Base-by-base conservation (phyloP, 495 filamentous ascomycete genomes). In the Neurospora africana region DNA sequence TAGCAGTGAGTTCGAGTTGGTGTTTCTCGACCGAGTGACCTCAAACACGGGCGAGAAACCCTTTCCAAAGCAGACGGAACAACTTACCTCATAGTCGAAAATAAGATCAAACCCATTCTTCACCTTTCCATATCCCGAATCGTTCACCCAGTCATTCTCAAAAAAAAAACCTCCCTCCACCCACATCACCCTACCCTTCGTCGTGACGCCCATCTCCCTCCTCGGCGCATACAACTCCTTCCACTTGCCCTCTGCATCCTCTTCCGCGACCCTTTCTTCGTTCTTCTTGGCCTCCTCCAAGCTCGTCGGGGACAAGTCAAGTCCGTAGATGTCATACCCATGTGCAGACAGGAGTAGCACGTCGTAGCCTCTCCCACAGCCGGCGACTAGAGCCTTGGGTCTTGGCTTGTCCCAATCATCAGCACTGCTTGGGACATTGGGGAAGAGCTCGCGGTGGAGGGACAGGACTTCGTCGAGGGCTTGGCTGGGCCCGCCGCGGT, bases 131-230 rank as follows among this genome's bases (percentile, higher is more conserved):
- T 65, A 65, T 65, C 53, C 53, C 53, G 53, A 65, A 6, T 65
- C 53, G 7, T 65, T 33, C 15, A 65, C 53, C 53, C 86, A 93
- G 15, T 83, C 86, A 74, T 90, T 84, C 69, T 82, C 81, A 73
- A 95, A 96, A 80, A 95, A 96, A 80, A 94, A 96, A 76, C 95
- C 90, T 9, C 89, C 92, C 19, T 80, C 71, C 8, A 93, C 72
- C 81, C 89, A 92, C 33, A 81, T 86, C 33, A 88, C 83, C 2
- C 73, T 82, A 0, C 92, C 92, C 36, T 79, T 81, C 13, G 86
- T 86, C 38, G 81, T 73, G 3, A 74, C 76, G 47, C 81, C 77
- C 73, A 65, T 27, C 6, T 88, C 80, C 69, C 77, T 79, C 17
- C 70, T 61, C 11, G 82, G 78, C 21, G 80, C 79, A 80, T 90